Evolutionary conservation across 202 grass and related monocot genomes (phyloP), one percentile per base, ranked within the genome.

Genomic region (Setaria viridis): DNA sequence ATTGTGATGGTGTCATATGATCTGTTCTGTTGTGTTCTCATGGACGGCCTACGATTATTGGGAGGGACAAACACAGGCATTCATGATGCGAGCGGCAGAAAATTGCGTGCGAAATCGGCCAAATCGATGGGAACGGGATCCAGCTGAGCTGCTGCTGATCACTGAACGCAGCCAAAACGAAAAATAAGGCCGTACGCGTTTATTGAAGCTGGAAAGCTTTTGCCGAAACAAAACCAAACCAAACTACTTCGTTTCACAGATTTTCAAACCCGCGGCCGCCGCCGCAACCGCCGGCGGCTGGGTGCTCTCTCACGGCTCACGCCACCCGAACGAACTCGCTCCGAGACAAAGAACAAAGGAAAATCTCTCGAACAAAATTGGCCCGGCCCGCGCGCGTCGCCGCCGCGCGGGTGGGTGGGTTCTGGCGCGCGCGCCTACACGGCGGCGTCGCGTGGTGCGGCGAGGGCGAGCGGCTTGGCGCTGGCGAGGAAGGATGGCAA

Each of bases 401-500:
- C 39, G 39, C 5, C 39, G 39, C 39, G 39, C 12, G 70, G 64
- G 30, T 25, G 47, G 70, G 5, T 41, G 39, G 39, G 5, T 41
- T 41, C 39, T 41, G 35, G 3, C 35, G 35, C 62, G 8, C 7
- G 29, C 8, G 35, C n/a, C 45, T 70, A 45, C n/a, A 46, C 41
- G 41, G 45, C 42, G 2, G 11, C 41, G 42, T 12, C 46, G 46
- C 46, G 39, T 41, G 39, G 39, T 4, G 39, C 43, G 43, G 43
- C 43, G 43, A 46, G 9, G 77, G 53, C 13, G 50, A 78, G 80
- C 3, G 75, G 92, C 64, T 70, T 90, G 49, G 82, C 88, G 17
- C 80, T 84, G 55, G 89, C 93, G 70, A 95, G 32, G 85, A 91
- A 93, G 63, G 91, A 79, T 0, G 89, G 88, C 13, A 12, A 9